Conservation (phyloP, 2,329 filamentous ascomycete species). For the Alternaria solani region DNA sequence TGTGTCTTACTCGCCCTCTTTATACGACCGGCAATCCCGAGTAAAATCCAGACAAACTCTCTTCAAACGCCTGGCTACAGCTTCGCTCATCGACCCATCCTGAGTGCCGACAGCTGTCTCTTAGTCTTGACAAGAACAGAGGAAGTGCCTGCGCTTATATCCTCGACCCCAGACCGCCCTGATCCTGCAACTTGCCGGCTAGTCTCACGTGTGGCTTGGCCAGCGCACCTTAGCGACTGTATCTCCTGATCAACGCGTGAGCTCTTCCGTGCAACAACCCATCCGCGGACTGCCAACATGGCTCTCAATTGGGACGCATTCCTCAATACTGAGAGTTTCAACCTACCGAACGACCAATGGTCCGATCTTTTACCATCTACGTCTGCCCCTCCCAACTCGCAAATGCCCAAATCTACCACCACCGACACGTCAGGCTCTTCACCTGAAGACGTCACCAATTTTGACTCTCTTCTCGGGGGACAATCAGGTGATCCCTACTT, state of each 20-base stretch:
- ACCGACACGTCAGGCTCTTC: constrained; percentile 43
- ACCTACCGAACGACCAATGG: constrained; percentile 51
- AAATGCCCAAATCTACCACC: constrained; percentile 48
- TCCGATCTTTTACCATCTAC: constrained; percentile 44
- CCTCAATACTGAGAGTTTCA: constrained; percentile 48
- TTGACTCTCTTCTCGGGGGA: constrained; percentile 41
- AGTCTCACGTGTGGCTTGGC: constrained; percentile 39
- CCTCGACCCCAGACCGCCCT: constrained; percentile 27
- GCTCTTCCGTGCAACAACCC: constrained; percentile 38
- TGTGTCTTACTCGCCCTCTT: constrained; percentile 28
- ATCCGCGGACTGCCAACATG: constrained; percentile 44
- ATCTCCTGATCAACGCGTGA: constrained; percentile 52
- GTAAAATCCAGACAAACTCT: background rate
- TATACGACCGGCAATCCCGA: constrained; percentile 26
- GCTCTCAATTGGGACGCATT: constrained; percentile 52
- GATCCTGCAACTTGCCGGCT: constrained; percentile 26
- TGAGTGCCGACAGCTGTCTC: constrained; percentile 1
- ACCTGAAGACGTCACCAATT: constrained; percentile 43
- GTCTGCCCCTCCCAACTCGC: constrained; percentile 36
- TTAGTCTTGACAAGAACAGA: constrained; percentile 16
- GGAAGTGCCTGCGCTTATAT: constrained; percentile 35
- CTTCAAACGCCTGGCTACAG: constrained; percentile 12
- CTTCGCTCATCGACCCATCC: constrained; percentile 6
- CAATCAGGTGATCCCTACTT: constrained; percentile 47
- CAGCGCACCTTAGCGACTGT: constrained; percentile 31